These are phyloP conservation scores for Magnusiomyces suaveolens DNA, from an alignment of 1,139 yeast genomes.

Conservation along the genomic window DNA sequence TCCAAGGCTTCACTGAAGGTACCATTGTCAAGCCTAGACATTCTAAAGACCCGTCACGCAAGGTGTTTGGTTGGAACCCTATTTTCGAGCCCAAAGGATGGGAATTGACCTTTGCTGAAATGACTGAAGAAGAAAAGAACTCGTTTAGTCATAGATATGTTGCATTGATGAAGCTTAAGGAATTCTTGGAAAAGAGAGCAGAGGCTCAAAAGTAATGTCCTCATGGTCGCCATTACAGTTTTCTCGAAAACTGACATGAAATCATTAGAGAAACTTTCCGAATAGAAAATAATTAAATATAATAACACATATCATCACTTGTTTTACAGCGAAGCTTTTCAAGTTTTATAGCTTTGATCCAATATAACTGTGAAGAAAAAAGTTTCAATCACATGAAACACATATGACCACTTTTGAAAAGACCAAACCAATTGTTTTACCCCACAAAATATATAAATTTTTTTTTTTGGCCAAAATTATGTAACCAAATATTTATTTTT, in stretches of 20 bases:
- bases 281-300: too few relatives aligned
- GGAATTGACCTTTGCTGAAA: constrained; percentile 74
- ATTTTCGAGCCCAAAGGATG: constrained; percentile 68
- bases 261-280: too few relatives aligned
- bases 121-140: constrained; percentile 69
- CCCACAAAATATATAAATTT: too few relatives aligned
- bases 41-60: constrained; percentile 41
- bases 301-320: too few relatives aligned
- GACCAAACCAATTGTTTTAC: too few relatives aligned
- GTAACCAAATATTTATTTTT: too few relatives aligned
- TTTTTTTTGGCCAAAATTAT: too few relatives aligned
- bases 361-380: too few relatives aligned
- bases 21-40: constrained; percentile 56
- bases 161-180: constrained; percentile 66
- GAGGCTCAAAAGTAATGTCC: background rate
- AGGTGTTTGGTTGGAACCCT: constrained; percentile 91
- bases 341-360: too few relatives aligned
- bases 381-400: too few relatives aligned
- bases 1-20: constrained; percentile 83
- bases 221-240: background rate
- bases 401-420: too few relatives aligned
- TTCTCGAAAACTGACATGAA: background rate
- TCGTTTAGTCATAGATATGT: constrained; percentile 75
- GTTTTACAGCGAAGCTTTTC: too few relatives aligned
- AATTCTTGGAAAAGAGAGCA: constrained; percentile 35